Base-by-base conservation (phyloP, 1,284 basidiomycete species). In the Irpex sp. region DNA sequence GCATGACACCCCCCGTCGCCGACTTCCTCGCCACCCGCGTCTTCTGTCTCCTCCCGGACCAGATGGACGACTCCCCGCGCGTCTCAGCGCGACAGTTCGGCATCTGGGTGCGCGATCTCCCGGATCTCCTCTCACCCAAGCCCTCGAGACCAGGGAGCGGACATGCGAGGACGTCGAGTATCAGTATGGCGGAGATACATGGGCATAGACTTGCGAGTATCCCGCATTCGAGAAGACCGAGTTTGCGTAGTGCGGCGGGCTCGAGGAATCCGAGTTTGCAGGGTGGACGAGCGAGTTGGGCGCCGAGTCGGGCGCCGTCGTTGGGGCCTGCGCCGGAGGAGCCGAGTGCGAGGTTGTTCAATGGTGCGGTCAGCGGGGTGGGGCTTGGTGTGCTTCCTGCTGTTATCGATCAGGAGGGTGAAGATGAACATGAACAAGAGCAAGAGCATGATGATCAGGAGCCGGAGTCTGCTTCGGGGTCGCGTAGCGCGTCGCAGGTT, bases 1-100 rank as follows among this genome's bases (percentile, higher is more conserved):
- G 97, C 66, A 96, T 99, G 86, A 95, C 94, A 15, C 81, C 82
- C 55, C 83, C 84, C 62, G 94, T 98, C 48, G 96, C 97, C 1
- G 86, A 91, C 34, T 96, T 94, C 75, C 84, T 99, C 58, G 88
- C 94, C 62, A 85, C 86, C 66, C 86, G 86, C 59, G 93, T 99
- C 9, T 96, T 99, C 74, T 94, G 91, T 75, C 85, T 96, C 68
- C 85, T 94, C 44, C 80, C 87, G 54, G 81, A 85, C 71, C 75
- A 82, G 52, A 74, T 79, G 61, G 84, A 85, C 67, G 81, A 84
- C 67, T 75, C 82, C 58, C 77, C 81, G 66, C 85, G 94, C 49
- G 86, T 93, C 61, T 84, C 86, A 31, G 96, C 97, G 4, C 82
- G 82, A 58, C 94, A 94, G 65, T 93, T 99, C 70, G 96, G 94